Evolutionary conservation across 176 grass and related monocot genomes (phyloP).

Genomic region (Oryza glumipatula): DNA sequence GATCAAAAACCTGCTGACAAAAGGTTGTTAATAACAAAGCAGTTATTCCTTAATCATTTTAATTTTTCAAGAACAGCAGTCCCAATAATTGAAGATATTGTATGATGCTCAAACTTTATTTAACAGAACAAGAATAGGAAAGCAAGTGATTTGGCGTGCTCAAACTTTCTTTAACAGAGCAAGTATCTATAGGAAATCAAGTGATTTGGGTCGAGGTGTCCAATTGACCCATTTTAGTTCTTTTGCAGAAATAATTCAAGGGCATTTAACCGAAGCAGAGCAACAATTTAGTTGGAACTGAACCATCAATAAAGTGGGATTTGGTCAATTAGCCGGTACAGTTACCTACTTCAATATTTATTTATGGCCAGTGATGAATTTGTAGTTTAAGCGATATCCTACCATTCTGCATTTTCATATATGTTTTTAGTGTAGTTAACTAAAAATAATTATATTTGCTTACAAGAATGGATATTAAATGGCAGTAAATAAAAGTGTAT

Average conservation of each 20-base stretch:
- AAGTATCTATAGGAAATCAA: conserved; percentile 2
- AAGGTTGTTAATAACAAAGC: conserved; percentile 39
- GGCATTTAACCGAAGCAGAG: not conserved
- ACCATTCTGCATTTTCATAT: not conserved
- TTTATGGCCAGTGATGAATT: not conserved
- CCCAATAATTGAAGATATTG: not conserved
- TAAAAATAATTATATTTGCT: conserved; percentile 3
- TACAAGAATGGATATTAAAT: not conserved
- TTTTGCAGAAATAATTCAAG: not conserved
- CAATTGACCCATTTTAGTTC: not conserved
- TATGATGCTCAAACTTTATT: not conserved
- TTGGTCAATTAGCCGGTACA: too few relatives aligned
- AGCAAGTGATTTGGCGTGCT: not conserved
- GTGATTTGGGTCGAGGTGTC: not conserved
- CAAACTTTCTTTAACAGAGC: conserved; percentile 1
- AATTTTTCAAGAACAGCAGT: conserved; percentile 25
- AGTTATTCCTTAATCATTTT: conserved; percentile 27
- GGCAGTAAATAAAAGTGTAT: conserved; percentile 13
- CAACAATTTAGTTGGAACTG: not conserved
- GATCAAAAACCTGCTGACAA: conserved; percentile 81
- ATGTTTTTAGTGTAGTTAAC: not conserved
- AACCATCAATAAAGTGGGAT: too few relatives aligned
- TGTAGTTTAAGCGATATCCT: conserved; percentile 12
- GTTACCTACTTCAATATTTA: too few relatives aligned
- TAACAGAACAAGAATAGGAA: conserved; percentile 3